Conservation (phyloP, 2,329 filamentous ascomycete genomes). For the Arachnomyces sp. region DNA sequence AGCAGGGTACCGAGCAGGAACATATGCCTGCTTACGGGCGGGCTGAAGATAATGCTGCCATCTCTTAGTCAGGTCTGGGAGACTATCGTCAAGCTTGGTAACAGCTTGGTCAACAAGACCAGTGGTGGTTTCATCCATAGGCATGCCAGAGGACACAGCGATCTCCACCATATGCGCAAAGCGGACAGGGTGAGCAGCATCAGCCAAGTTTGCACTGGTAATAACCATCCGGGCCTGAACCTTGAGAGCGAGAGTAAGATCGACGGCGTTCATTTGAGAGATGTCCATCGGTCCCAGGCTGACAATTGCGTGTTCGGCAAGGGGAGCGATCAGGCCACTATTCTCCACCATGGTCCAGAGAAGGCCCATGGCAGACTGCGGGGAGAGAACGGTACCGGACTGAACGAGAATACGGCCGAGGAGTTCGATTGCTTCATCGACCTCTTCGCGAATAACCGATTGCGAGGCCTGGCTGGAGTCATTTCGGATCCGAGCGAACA, state of each 20-base stretch:
- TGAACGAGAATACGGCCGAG: constrained; percentile 52
- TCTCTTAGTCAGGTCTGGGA: constrained; percentile 42
- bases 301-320: constrained; percentile 54
- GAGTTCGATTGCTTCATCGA: constrained; percentile 77
- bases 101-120: constrained; percentile 53
- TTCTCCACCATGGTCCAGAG: constrained; percentile 61
- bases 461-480: constrained; percentile 44
- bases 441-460: constrained; percentile 62
- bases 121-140: constrained; percentile 50
- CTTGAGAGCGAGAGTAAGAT: constrained; percentile 54
- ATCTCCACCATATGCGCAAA: constrained; percentile 57
- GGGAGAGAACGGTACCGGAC: constrained; percentile 43
- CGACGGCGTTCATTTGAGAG: constrained; percentile 43
- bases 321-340: constrained; percentile 52
- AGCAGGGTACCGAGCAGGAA: constrained; percentile 27
- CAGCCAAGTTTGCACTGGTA: constrained; percentile 32
- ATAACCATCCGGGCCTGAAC: constrained; percentile 47
- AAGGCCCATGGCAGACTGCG: constrained; percentile 51
- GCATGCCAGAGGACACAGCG: constrained; percentile 45
- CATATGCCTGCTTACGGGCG: constrained; percentile 42
- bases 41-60: constrained; percentile 50
- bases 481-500: constrained; percentile 77
- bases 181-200: constrained; percentile 52
- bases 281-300: constrained; percentile 54
- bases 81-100: constrained; percentile 41